Conservation (phyloP, 371 early-diverging fungal genomes). For the Rhizopus delemar region DNA sequence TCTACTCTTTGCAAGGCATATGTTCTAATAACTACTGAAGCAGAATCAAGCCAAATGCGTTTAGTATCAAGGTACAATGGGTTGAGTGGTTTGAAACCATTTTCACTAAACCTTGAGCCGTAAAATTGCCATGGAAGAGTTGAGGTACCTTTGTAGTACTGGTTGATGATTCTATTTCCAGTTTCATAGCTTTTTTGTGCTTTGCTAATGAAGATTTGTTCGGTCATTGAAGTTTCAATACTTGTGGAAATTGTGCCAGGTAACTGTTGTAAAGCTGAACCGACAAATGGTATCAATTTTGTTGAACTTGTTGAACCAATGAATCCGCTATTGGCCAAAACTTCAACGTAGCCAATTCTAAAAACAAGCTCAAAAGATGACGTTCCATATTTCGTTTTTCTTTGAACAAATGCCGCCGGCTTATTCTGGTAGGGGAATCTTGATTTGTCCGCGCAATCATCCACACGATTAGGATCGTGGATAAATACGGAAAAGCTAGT, state of each 20-base stretch:
- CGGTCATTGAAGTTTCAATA: constrained; percentile 6
- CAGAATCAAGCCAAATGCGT: constrained; percentile 7
- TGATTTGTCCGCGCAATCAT: constrained; percentile 9
- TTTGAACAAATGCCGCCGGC: constrained; percentile 8
- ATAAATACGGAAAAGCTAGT: constrained; percentile 12
- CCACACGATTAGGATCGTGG: constrained; percentile 11
- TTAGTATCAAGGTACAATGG: constrained; percentile 5
- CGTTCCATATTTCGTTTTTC: constrained; percentile 9
- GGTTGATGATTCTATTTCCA: constrained; percentile 9
- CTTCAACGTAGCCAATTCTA: constrained; percentile 7
- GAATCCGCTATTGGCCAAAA: constrained; percentile 10
- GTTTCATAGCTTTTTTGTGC: constrained; percentile 7
- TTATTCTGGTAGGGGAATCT: constrained; percentile 10
- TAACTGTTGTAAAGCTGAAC: constrained; percentile 10
- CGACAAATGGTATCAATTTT: constrained; percentile 12
- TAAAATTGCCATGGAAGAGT: constrained; percentile 8
- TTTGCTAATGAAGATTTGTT: constrained; percentile 8
- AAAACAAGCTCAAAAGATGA: constrained; percentile 12
- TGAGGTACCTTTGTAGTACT: constrained; percentile 9
- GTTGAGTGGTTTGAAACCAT: constrained; percentile 6
- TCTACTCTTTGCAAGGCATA: constrained; percentile 10
- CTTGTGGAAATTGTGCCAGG: constrained; percentile 11
- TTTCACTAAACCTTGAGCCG: constrained; percentile 7
- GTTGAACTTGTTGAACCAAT: constrained; percentile 8
- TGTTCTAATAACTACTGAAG: constrained; percentile 7